These are phyloP conservation scores for Cymodocea nodosa DNA, from an alignment of 116 monocot genomes.

Conservation along the genomic window DNA sequence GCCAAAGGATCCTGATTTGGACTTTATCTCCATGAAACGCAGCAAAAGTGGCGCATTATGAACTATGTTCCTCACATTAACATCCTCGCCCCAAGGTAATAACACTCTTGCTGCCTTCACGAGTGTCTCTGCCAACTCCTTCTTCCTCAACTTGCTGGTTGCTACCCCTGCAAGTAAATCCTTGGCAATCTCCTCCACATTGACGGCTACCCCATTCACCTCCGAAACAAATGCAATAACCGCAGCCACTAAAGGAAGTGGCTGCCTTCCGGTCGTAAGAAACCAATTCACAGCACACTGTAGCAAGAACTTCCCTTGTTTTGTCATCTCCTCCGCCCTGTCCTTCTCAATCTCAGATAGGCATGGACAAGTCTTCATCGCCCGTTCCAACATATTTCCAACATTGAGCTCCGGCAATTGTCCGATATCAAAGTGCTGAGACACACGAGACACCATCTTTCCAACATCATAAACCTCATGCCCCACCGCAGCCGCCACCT, in stretches of 20 bases:
- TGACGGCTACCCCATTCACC: slow-evolving; percentile 23
- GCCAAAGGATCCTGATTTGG: slow-evolving; percentile 13
- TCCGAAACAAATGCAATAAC: slow-evolving; percentile 33
- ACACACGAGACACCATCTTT: slow-evolving; percentile 36
- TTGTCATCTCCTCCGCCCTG: slow-evolving; percentile 26
- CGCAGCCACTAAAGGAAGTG: slow-evolving; percentile 59
- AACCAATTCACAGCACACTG: slow-evolving; percentile 62
- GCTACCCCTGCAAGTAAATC: slow-evolving; percentile 23
- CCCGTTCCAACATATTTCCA: slow-evolving; percentile 16
- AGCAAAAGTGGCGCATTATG: slow-evolving; percentile 40
- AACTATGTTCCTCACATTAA: slow-evolving; percentile 36
- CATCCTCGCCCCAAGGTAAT: slow-evolving; percentile 75
- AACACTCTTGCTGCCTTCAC: slow-evolving; percentile 36
- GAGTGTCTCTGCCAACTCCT: slow-evolving; percentile 43
- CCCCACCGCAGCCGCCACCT: slow-evolving; percentile 29
- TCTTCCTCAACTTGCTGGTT: slow-evolving; percentile 37
- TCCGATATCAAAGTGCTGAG: slow-evolving; percentile 21
- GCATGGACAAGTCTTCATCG: slow-evolving; percentile 7
- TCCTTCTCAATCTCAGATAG: slow-evolving; percentile 12
- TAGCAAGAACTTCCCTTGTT: slow-evolving; percentile 49
- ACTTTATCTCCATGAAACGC: slow-evolving; percentile 47
- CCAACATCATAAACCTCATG: slow-evolving; percentile 27
- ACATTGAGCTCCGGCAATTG: slow-evolving; percentile 37
- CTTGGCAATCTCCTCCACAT: slow-evolving; percentile 37
- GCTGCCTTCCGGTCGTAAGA: slow-evolving; percentile 63